Evolutionary conservation across 495 filamentous ascomycete genomes (phyloP).

Genomic region (Choiromyces venosus): DNA sequence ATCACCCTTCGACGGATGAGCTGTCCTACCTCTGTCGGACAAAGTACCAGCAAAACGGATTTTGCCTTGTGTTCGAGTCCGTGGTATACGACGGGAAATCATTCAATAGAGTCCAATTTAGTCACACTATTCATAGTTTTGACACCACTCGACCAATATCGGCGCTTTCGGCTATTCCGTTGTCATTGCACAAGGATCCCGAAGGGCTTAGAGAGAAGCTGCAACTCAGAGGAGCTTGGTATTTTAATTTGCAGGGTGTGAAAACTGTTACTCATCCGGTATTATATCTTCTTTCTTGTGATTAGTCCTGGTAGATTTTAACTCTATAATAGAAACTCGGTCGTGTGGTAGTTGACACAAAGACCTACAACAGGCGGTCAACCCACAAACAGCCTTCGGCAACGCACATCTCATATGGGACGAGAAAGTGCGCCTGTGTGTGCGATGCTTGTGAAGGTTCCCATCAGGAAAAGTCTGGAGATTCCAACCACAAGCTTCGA

Average conservation of each 20-base stretch:
- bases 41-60: constrained; percentile 36
- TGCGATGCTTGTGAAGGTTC: background rate
- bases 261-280: background rate
- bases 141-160: background rate
- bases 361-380: background rate
- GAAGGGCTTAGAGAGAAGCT: background rate
- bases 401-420: background rate
- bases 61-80: constrained; percentile 38
- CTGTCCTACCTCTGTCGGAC: background rate
- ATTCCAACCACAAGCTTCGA: background rate
- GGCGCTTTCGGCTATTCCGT: background rate
- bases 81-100: constrained; percentile 16
- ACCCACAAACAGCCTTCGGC: background rate
- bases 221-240: background rate
- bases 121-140: background rate
- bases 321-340: background rate
- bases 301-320: background rate
- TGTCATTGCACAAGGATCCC: background rate
- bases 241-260: background rate
- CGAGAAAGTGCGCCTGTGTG: background rate
- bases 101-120: background rate
- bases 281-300: background rate
- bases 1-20: constrained; percentile 5
- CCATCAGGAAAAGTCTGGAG: background rate
- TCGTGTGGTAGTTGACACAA: background rate